Conservation (phyloP, 352 stramenopile genomes). For the Thalassiosira mediterranea region DNA sequence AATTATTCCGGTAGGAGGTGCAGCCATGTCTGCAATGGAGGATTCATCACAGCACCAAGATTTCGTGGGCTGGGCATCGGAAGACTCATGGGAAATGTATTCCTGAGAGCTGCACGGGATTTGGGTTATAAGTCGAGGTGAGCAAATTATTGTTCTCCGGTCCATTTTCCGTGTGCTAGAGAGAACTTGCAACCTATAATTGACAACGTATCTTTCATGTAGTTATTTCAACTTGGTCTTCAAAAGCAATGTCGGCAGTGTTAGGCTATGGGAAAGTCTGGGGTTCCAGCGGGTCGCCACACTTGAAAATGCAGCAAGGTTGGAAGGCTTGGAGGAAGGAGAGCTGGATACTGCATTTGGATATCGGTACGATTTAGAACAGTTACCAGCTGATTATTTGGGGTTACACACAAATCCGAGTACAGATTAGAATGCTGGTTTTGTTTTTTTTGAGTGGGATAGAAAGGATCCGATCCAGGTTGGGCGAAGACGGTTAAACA, state of each 20-base stretch:
- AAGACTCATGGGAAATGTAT: slow-evolving; percentile 72
- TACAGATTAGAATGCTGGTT: too few relatives aligned
- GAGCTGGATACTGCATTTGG: slow-evolving; percentile 67
- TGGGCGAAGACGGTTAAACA: too few relatives aligned
- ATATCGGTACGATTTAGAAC: slow-evolving; percentile 66
- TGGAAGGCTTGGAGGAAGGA: slow-evolving; percentile 58
- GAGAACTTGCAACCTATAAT: too few relatives aligned
- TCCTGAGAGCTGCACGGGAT: slow-evolving; percentile 67
- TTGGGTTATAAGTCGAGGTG: slow-evolving; percentile 78
- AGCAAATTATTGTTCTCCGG: too few relatives aligned
- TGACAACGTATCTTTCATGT: too few relatives aligned
- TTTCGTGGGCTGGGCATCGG: slow-evolving; percentile 67
- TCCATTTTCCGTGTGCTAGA: too few relatives aligned
- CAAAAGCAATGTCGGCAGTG: slow-evolving; percentile 60
- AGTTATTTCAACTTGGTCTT: slow-evolving; percentile 84
- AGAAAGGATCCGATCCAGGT: too few relatives aligned
- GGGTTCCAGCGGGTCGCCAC: slow-evolving; percentile 71
- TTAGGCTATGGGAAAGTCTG: slow-evolving; percentile 71
- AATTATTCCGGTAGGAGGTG: too few relatives aligned
- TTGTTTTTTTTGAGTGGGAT: too few relatives aligned
- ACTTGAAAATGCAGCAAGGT: slow-evolving; percentile 69
- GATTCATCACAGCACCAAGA: slow-evolving; percentile 73
- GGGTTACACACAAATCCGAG: too few relatives aligned
- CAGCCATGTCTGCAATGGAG: slow-evolving; percentile 79
- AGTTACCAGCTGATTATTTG: slow-evolving; percentile 47